Evolutionary conservation across 2,329 filamentous ascomycete genomes (phyloP), one percentile per base, ranked within the genome.

Genomic region (Colletotrichum chrysophilum): DNA sequence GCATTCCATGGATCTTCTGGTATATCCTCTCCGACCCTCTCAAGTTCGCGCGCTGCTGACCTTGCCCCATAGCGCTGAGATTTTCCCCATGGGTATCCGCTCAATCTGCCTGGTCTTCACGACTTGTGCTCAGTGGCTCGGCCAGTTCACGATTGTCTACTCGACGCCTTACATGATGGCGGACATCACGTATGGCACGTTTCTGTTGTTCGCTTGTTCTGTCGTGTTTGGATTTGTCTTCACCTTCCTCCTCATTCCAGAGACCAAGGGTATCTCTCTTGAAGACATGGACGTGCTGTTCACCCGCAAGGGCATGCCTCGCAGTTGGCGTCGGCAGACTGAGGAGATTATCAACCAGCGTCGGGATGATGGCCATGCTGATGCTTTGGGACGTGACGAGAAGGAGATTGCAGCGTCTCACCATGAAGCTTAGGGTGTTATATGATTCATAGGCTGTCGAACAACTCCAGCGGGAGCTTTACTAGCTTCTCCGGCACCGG

Each of bases 191-290:
- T 88, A 85, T 76, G 86, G 86, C 18, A 85, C 86, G 3, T 88
- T 86, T 78, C 85, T 88, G 77, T 85, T 88, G 80, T 88, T 88
- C 76, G 86, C 84, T 3, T 80, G 82, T 1, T 79, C 86, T 26
- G 86, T 85, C 74, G 80, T 87, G 36, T 76, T 81, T 21, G 82
- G 84, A 10, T 80, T 84, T 58, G 78, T 85, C 73, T 87, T 71
- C 21, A 75, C 64, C 2, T 81, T 76, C 62, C 69, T 78, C 18
- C 75, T 79, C 26, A 71, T 80, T 7, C 77, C 77, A 10, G 80
- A 80, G 70, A 81, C 79, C 0, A 81, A 81, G 52, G 79, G 80
- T 14, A 71, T 78, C 12, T 65, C 76, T 1, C 78, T 81, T 18
- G 80, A 81, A 56, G 79, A 81, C 36, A 81, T 81, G 77, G 80